Base-by-base conservation (phyloP, 805 yeast species). In the Lachancea thermotolerans region DNA sequence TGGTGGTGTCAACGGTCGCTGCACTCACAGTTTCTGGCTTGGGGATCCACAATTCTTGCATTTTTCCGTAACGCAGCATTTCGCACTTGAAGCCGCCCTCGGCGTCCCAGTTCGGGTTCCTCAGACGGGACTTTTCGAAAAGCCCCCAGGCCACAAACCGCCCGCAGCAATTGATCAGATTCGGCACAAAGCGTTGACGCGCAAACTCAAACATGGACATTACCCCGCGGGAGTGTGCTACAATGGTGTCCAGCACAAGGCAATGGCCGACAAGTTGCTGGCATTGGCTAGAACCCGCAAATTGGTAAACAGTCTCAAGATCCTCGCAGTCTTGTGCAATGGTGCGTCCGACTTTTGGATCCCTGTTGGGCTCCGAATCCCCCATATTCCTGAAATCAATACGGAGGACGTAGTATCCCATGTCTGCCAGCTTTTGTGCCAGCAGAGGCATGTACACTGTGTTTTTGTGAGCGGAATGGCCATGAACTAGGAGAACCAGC, bases 371-470 rank as follows among this genome's bases (percentile, higher is more conserved):
- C 18, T 76, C 82, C 2, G 95, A 85, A 46, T 75, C 78, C 1
- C 97, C 98, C 62, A 93, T 82, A 6, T 83, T 85, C 45, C 96
- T 72, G 56, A 90, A 89, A 63, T 90, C 97, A 53, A 89, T 80
- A 51, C 97, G 69, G 41, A 87, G 71, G 3, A 83, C 75, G 57
- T 72, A 78, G 45, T 78, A 68, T 0, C 95, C 95, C 47, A 74
- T 60, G 12, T 74, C 73, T 1, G 89, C 80, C 44, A 90, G 60
- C 21, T 64, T 65, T 25, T 75, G 74, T 0, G 95, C 90, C 37
- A 87, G 62, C 12, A 66, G 54, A 21, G 76, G 74, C 51, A 83
- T 88, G 62, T 83, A 89, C 48, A 86, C 79, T 59, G 86, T 83
- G 67, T 85, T 77, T 52, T 87, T 77, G 59, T 90, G 95, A 0